Conservation (phyloP, 345 rosid species). For the Syzygium oleosum region DNA sequence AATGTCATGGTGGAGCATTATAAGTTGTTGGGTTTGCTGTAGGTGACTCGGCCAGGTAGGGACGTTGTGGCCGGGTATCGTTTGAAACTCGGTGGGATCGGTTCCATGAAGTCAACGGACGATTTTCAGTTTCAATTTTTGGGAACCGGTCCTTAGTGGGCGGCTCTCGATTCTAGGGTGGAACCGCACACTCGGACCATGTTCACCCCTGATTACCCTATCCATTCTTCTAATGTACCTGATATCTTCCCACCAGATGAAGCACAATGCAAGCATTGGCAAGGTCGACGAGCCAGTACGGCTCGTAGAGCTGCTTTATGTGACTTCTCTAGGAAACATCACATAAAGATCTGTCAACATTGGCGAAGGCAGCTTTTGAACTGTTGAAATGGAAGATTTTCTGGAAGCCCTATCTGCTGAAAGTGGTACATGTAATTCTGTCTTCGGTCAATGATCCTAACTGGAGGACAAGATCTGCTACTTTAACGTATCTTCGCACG, state of each 20-base stretch:
- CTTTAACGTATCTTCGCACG: slow-evolving; percentile 79
- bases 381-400: slow-evolving; percentile 89
- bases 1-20: no score
- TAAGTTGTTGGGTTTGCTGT: no score
- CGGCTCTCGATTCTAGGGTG: no score
- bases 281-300: no score
- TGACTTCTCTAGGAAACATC: slow-evolving; percentile 73
- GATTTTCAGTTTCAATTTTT: no score
- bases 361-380: slow-evolving; percentile 96
- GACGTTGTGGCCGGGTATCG: no score
- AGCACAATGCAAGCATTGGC: no score
- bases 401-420: slow-evolving; percentile 72
- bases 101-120: background rate
- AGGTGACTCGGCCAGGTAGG: no score
- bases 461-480: slow-evolving; percentile 97
- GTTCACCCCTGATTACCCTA: accelerated
- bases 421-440: slow-evolving; percentile 60
- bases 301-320: background rate
- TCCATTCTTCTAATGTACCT: no score
- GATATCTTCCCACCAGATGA: no score
- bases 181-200: accelerated
- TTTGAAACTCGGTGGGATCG: accelerated
- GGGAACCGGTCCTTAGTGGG: accelerated
- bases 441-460: slow-evolving; percentile 69
- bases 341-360: slow-evolving; percentile 82